Percentiles rank a stretch among this genome's conserved stretches.
phyloP scores from a whole-genome alignment of 805 yeast species.

The Alloascoidea hylecoeti region DNA sequence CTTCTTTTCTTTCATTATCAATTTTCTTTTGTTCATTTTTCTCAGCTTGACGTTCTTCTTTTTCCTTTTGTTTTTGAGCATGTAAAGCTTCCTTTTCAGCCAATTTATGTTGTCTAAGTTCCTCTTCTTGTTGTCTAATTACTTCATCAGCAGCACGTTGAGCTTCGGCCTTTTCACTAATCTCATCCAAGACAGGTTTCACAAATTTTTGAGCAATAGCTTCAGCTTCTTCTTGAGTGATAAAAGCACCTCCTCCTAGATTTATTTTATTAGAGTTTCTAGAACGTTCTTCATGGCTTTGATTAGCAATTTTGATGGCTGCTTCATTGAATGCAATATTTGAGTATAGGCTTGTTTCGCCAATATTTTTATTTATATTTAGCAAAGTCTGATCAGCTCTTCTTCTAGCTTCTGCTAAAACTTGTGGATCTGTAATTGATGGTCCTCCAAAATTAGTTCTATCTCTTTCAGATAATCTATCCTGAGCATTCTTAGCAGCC shows the following conservation, averaged over 20 bases:
- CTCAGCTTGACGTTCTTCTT: constrained; percentile 16
- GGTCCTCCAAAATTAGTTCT: neutral
- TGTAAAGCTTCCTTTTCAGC: constrained; percentile 18
- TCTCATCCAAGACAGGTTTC: constrained; percentile 68
- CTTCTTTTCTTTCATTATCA: neutral
- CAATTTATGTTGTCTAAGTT: constrained; percentile 16
- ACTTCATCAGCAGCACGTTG: constrained; percentile 49
- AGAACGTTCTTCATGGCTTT: constrained; percentile 43
- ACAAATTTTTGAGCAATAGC: constrained; percentile 70
- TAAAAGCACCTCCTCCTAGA: constrained; percentile 79
- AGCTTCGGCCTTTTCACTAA: constrained; percentile 50
- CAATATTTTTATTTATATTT: constrained; percentile 24
- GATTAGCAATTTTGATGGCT: constrained; percentile 69
- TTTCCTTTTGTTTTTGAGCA: constrained; percentile 25
- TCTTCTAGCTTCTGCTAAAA: constrained; percentile 34
- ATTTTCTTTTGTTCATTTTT: constrained; percentile 2
- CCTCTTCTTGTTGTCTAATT: constrained; percentile 20
- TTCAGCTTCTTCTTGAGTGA: constrained; percentile 65
- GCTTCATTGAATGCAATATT: constrained; percentile 50
- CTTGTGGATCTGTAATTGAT: constrained; percentile 25
- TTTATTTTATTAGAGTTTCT: constrained; percentile 42
- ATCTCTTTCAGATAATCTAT: constrained; percentile 12
- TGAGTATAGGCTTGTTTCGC: constrained; percentile 22
- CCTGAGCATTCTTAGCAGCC: neutral
- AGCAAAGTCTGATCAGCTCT: constrained; percentile 29